These are phyloP conservation scores for Chionographis japonica DNA, from an alignment of 106 monocot species.

Conservation along the genomic window DNA sequence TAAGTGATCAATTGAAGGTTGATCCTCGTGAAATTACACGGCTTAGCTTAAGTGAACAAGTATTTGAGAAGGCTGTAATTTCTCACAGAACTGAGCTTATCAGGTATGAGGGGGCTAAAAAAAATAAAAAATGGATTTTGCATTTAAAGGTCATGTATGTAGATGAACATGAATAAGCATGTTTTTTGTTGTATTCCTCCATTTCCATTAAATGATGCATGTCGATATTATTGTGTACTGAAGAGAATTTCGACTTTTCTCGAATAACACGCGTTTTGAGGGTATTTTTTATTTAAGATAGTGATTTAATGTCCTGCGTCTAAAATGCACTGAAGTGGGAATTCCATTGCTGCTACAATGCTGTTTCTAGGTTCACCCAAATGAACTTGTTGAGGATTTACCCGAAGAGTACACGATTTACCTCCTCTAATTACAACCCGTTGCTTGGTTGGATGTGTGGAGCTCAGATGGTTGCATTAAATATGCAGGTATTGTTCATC, in stretches of 20 bases:
- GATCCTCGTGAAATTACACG: constrained; percentile 59
- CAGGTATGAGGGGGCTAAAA: constrained; percentile 26
- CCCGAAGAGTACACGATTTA: constrained; percentile 60
- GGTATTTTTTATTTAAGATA: not conserved
- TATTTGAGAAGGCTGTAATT: constrained; percentile 42
- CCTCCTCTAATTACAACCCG: constrained; percentile 82
- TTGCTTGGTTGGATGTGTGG: constrained; percentile 89
- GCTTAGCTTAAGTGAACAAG: constrained; percentile 69
- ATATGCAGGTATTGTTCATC: constrained; percentile 65
- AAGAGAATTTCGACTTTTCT: too few relatives aligned
- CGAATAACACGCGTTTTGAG: not conserved
- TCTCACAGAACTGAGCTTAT: constrained; percentile 56
- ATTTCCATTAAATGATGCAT: too few relatives aligned
- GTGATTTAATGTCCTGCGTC: not conserved
- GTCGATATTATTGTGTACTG: too few relatives aligned
- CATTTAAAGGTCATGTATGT: too few relatives aligned
- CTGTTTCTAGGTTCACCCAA: constrained; percentile 65
- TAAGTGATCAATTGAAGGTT: constrained; percentile 37
- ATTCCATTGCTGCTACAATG: not conserved
- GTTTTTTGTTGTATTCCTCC: too few relatives aligned
- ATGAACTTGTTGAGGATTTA: constrained; percentile 75
- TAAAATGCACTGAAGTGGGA: not conserved
- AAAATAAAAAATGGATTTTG: not conserved
- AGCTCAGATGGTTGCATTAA: constrained; percentile 90
- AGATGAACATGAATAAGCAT: too few relatives aligned